A percentile compares a stretch with the other conserved stretches of the same genome.
Evolutionary conservation across 192 early-diverging fungal genomes (phyloP).

Genomic region (Geranomyces variabilis): DNA sequence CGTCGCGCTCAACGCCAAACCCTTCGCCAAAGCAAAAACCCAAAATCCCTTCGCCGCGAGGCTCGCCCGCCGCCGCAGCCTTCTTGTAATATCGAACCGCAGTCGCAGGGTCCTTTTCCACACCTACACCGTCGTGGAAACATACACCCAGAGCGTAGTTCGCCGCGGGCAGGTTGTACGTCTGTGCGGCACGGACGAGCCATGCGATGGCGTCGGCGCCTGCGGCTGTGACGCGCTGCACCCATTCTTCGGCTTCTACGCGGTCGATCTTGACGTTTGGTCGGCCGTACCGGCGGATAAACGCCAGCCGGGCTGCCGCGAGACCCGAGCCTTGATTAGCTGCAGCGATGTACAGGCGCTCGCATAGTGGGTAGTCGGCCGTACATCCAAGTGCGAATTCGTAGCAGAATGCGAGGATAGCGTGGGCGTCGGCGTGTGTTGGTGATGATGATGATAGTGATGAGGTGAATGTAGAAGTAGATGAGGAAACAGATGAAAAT

Average conservation of each 20-base stretch:
- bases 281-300: slow-evolving; percentile 79
- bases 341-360: slow-evolving; percentile 67
- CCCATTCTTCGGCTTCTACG: slow-evolving; percentile 80
- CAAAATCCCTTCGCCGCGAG: slow-evolving; percentile 64
- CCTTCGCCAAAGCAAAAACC: slow-evolving; percentile 89
- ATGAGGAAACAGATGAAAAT: too few species aligned
- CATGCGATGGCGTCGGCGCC: slow-evolving; percentile 64
- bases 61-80: slow-evolving; percentile 53
- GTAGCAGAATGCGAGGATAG: slow-evolving; percentile 77
- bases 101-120: slow-evolving; percentile 59
- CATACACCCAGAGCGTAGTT: slow-evolving; percentile 79
- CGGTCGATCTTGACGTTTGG: slow-evolving; percentile 78
- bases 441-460: not conserved
- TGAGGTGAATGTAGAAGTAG: not conserved
- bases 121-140: slow-evolving; percentile 81
- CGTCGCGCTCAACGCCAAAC: slow-evolving; percentile 74
- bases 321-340: slow-evolving; percentile 67
- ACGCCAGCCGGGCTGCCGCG: slow-evolving; percentile 70
- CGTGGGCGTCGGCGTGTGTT: slow-evolving; percentile 38
- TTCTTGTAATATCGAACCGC: slow-evolving; percentile 74
- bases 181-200: slow-evolving; percentile 63
- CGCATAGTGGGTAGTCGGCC: slow-evolving; percentile 64
- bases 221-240: slow-evolving; percentile 58
- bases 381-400: slow-evolving; percentile 81
- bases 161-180: slow-evolving; percentile 59